phyloP scores from a whole-genome alignment of 371 early-diverging fungal species.

The Apophysomyces elegans region DNA sequence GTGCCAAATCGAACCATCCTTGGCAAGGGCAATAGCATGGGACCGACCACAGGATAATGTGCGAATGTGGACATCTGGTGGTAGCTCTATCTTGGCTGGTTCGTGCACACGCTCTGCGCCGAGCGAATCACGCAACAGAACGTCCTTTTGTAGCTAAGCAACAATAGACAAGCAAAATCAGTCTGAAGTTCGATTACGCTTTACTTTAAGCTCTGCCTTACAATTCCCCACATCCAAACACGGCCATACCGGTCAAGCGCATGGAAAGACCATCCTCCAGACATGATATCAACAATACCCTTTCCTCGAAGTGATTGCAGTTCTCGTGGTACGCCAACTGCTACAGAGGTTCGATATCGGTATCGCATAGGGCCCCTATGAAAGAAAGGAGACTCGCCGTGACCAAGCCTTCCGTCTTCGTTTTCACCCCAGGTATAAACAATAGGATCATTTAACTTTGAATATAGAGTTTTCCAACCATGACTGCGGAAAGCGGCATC shows the following conservation, averaged over 20 bases:
- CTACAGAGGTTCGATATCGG: neutral
- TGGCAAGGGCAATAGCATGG: conserved; percentile 44
- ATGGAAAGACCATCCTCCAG: conserved; percentile 58
- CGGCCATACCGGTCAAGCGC: conserved; percentile 43
- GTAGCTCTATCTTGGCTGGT: conserved; percentile 21
- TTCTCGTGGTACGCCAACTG: conserved; percentile 29
- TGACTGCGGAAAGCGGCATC: conserved; percentile 36
- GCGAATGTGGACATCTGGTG: conserved; percentile 10
- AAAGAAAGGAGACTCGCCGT: conserved; percentile 13
- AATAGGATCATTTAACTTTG: conserved; percentile 27
- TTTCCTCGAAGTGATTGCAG: conserved; percentile 30
- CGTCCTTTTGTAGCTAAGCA: conserved; percentile 16
- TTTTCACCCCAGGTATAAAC: conserved; percentile 54
- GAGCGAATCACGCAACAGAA: neutral
- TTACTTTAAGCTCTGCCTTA: conserved; percentile 20
- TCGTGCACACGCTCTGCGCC: conserved; percentile 13
- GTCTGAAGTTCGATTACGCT: neutral
- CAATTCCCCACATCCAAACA: conserved; percentile 54
- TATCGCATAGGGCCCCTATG: neutral
- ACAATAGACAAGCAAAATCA: neutral
- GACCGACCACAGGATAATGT: conserved; percentile 38
- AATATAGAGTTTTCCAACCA: conserved; percentile 50
- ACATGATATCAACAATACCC: conserved; percentile 43
- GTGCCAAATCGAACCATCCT: conserved; percentile 40
- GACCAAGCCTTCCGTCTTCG: conserved; percentile 34